A percentile compares a stretch with the other conserved stretches of the same genome.
These are phyloP conservation scores for Parvularia atlantis DNA, from an alignment of 78 protist genomes.

Conservation along the genomic window DNA sequence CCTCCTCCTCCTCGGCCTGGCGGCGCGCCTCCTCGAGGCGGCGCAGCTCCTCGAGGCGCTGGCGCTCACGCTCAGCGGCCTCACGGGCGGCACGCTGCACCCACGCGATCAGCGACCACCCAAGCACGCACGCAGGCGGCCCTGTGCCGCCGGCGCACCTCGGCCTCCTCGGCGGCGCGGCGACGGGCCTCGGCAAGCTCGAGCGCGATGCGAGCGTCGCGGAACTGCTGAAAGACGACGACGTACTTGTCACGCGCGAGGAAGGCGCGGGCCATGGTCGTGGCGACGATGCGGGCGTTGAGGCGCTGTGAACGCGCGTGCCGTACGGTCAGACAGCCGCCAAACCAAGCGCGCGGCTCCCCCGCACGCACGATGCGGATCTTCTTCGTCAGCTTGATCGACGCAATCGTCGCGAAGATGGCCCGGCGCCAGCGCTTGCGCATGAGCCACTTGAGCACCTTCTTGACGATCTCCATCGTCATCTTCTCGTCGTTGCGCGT, in stretches of 20 bases:
- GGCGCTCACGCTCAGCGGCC: neutral
- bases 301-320: too few relatives aligned
- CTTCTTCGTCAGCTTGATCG: neutral
- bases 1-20: neutral
- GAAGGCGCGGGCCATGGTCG: too few relatives aligned
- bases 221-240: too few relatives aligned
- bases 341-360: too few relatives aligned
- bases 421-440: conserved; percentile 2
- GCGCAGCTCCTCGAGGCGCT: neutral
- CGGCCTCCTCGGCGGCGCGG: neutral
- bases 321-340: too few relatives aligned
- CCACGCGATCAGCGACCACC: neutral
- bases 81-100: neutral
- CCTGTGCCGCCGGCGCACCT: neutral
- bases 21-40: neutral
- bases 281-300: too few relatives aligned
- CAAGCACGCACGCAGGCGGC: neutral
- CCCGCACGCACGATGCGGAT: too few relatives aligned
- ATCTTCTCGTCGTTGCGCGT: neutral
- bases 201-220: too few relatives aligned
- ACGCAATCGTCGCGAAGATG: neutral
- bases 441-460: neutral
- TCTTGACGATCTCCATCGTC: neutral
- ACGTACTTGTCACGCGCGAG: too few relatives aligned
- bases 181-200: neutral